These are phyloP conservation scores for Phaeotremella skinneri DNA, from an alignment of 768 basidiomycete genomes.

Conservation along the genomic window DNA sequence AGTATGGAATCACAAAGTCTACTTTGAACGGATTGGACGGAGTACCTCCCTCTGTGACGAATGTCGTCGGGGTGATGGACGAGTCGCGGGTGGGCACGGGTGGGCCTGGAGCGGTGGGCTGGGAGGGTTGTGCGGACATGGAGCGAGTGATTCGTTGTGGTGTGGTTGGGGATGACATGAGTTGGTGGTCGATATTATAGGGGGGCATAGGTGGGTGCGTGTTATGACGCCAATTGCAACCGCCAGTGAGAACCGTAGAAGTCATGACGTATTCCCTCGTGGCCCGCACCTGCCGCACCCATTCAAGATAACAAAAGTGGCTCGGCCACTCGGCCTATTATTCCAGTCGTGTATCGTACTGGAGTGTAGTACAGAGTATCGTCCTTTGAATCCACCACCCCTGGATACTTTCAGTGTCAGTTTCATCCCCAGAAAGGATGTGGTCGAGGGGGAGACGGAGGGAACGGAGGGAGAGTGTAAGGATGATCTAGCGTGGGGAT, in stretches of 20 bases:
- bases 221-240: not conserved
- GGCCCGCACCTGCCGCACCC: not conserved
- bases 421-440: too few relatives aligned
- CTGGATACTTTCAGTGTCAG: too few relatives aligned
- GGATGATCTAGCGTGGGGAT: too few relatives aligned
- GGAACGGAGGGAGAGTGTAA: too few relatives aligned
- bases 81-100: slow-evolving; percentile 27
- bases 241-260: not conserved
- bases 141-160: slow-evolving; percentile 35
- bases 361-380: too few relatives aligned
- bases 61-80: slow-evolving; percentile 10
- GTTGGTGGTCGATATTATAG: not conserved
- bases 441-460: too few relatives aligned
- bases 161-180: not conserved
- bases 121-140: slow-evolving; percentile 26
- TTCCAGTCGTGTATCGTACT: too few relatives aligned
- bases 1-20: slow-evolving; percentile 45
- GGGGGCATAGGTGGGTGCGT: too few relatives aligned
- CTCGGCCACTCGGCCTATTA: not conserved
- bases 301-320: not conserved
- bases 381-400: too few relatives aligned
- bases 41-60: slow-evolving; percentile 11
- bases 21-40: slow-evolving; percentile 41
- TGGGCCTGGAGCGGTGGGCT: slow-evolving; percentile 37
- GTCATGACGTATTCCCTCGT: not conserved